Conservation (phyloP, 306 rosid species). For the Alnus rubra region DNA sequence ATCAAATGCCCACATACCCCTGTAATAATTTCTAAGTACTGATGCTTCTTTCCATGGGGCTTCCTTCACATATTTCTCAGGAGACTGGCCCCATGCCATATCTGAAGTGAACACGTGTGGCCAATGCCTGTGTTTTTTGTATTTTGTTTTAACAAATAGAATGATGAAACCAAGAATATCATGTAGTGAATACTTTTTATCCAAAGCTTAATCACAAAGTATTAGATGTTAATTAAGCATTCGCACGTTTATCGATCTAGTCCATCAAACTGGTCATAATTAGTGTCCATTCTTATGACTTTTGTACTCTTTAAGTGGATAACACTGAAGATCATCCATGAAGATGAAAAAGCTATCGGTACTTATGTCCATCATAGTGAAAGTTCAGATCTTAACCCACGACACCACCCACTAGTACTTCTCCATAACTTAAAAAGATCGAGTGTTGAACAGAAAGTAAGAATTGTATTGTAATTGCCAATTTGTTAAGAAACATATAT, state of each 20-base stretch:
- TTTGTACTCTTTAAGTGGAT: conserved; percentile 11
- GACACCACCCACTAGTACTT: background rate
- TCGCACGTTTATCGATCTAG: conserved; percentile 21
- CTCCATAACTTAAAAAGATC: background rate
- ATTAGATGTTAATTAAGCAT: conserved; percentile 39
- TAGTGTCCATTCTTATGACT: conserved; percentile 20
- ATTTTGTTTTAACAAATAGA: too few relatives aligned
- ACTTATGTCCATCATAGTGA: conserved; percentile 3
- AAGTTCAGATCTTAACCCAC: background rate
- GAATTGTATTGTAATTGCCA: background rate
- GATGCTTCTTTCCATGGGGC: conserved; percentile 34
- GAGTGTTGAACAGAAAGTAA: background rate
- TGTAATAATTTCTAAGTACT: conserved; percentile 32
- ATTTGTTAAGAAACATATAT: background rate
- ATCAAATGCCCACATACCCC: conserved; percentile 30
- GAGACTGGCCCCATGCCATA: conserved; percentile 32
- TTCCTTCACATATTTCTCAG: conserved; percentile 28
- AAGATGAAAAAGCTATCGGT: conserved; percentile 5
- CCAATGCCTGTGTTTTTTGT: background rate
- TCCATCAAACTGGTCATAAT: conserved; percentile 33
- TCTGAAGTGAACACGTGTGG: conserved; percentile 56
- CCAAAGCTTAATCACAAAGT: conserved; percentile 18
- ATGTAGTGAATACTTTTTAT: background rate
- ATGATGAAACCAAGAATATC: too few relatives aligned
- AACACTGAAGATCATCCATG: conserved; percentile 2